Evolutionary conservation across 352 stramenopile genomes (phyloP), one percentile per base, ranked within the genome.

Genomic region (Pythium sp.): DNA sequence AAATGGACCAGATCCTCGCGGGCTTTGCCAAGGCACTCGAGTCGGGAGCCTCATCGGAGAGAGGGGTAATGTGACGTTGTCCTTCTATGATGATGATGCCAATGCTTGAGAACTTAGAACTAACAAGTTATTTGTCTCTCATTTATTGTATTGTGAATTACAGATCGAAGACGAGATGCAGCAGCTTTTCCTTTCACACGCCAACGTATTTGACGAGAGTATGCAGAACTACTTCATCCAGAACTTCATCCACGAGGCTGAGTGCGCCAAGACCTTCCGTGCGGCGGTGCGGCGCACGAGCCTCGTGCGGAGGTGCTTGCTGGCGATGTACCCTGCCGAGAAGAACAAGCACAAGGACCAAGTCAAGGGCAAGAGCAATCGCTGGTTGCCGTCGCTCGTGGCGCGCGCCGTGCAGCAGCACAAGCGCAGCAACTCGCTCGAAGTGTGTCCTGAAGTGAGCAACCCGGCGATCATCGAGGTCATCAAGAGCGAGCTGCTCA

Each of bases 201-300:
- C 82, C 32, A 86, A 94, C 56, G 85, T 94, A 22, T 94, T 94
- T 72, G 87, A 94, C 54, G 87, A 94, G 58, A 89, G 75, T 68
- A 89, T 94, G 72, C 87, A 93, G 49, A 86, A 89, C 58, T 94
- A 92, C 64, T 92, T 94, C 73, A 91, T 93, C 72, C 87, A 93
- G 70, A 92, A 94, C 72, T 94, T 89, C 65, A 81, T 92, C 65
- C 84, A 91, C 65, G 85, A 92, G 64, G 75, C 77, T 14, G 85
- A 91, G 58, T 88, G 75, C 51, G 79, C 74, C 53, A 91, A 90
- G 71, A 89, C 74, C 5, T 91, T 92, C 46, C 83, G 83, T 18
- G 80, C 79, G 4, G 83, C 84, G 9, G 65, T 93, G 62, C 81
- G 83, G 5, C 83, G 85, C 53, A 93, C 84, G 28, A 93, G 87